Evolutionary conservation across 371 early-diverging fungal genomes (phyloP).

Genomic region (Mucor lusitanicus): DNA sequence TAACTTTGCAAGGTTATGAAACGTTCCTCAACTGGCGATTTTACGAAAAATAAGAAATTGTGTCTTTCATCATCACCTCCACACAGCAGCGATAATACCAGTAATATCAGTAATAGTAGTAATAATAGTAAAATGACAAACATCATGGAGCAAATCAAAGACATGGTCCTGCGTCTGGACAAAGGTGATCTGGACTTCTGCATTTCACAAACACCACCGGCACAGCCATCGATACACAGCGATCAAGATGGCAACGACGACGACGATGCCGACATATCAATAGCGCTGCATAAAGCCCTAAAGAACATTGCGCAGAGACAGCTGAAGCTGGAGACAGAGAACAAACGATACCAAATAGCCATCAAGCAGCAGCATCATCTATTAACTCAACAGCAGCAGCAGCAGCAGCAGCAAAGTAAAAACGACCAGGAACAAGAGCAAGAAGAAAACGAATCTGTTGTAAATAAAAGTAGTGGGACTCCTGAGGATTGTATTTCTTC

Average conservation of each 20-base stretch:
- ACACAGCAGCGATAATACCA: not conserved
- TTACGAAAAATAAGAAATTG: slow-evolving; percentile 31
- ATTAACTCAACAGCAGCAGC: slow-evolving; percentile 20
- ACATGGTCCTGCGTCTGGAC: slow-evolving; percentile 28
- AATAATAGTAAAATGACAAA: slow-evolving; percentile 9
- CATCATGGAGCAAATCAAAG: slow-evolving; percentile 27
- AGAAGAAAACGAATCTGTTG: slow-evolving; percentile 6
- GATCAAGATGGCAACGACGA: slow-evolving; percentile 5
- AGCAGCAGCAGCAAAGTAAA: not conserved
- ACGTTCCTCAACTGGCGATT: slow-evolving; percentile 36
- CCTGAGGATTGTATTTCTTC: slow-evolving; percentile 22
- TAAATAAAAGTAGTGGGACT: slow-evolving; percentile 11
- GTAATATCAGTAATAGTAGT: slow-evolving; percentile 1
- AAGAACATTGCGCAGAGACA: slow-evolving; percentile 43
- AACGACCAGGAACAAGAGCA: not conserved
- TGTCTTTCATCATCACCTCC: slow-evolving; percentile 24
- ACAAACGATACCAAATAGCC: slow-evolving; percentile 38
- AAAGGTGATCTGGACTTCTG: slow-evolving; percentile 33
- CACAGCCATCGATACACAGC: not conserved
- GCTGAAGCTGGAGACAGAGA: slow-evolving; percentile 43
- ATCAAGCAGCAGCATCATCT: slow-evolving; percentile 44
- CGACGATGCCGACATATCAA: slow-evolving; percentile 13
- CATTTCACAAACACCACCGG: slow-evolving; percentile 8
- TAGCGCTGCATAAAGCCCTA: slow-evolving; percentile 30
- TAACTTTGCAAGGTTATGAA: slow-evolving; percentile 32